Conservation (phyloP, 164 flowering plant genomes). For the Cinnamomum micranthum region DNA sequence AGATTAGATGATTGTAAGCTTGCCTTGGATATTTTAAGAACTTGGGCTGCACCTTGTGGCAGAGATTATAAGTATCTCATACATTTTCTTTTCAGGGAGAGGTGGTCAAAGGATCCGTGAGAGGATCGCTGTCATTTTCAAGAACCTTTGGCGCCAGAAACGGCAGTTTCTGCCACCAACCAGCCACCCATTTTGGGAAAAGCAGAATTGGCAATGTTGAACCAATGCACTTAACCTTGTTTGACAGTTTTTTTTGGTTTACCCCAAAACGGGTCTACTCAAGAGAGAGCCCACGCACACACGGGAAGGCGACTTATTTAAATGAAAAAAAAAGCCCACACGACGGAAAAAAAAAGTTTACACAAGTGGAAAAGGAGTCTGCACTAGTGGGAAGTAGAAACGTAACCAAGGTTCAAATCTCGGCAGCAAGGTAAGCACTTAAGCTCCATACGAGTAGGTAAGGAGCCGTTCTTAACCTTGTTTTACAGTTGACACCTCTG, state of each 20-base stretch:
- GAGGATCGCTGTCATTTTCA: slow-evolving; percentile 5
- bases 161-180: background rate
- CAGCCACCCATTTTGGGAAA: background rate
- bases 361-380: too few relatives aligned
- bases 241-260: background rate
- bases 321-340: too few relatives aligned
- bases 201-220: background rate
- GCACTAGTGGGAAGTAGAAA: rapidly evolving
- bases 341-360: rapidly evolving
- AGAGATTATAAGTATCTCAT: too few relatives aligned
- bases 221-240: background rate
- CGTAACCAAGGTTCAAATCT: too few relatives aligned
- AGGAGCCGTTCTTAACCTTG: too few relatives aligned
- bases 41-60: background rate
- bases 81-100: background rate
- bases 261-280: too few relatives aligned
- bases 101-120: background rate
- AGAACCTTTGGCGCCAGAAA: slow-evolving; percentile 14
- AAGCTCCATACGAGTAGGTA: too few relatives aligned
- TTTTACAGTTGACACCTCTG: too few relatives aligned
- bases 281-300: too few relatives aligned
- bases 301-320: rapidly evolving
- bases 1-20: slow-evolving; percentile 8
- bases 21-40: slow-evolving; percentile 7
- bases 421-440: too few relatives aligned